These are phyloP conservation scores for Colletotrichum sp. DNA, from an alignment of 2,329 filamentous ascomycete genomes.

Conservation along the genomic window DNA sequence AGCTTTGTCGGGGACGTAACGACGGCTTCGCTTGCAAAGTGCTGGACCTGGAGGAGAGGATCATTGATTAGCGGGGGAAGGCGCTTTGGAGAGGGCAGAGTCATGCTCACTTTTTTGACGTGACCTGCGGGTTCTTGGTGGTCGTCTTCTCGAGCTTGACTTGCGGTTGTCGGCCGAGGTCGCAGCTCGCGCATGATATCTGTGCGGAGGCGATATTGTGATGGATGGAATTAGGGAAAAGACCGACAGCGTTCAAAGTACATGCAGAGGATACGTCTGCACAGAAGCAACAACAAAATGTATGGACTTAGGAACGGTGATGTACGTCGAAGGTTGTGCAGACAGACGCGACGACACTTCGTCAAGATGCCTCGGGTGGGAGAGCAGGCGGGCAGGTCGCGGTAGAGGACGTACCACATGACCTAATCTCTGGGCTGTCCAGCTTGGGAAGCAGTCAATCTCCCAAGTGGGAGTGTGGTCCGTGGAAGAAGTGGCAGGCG, in stretches of 20 bases:
- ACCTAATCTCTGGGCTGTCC: no score
- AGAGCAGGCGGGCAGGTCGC: neutral
- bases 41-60: neutral
- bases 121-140: rapidly evolving
- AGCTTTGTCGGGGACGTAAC: neutral
- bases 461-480: neutral
- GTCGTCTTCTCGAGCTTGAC: neutral
- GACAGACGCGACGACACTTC: neutral
- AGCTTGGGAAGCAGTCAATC: neutral
- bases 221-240: neutral
- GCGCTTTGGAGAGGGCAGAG: neutral
- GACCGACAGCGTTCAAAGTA: neutral
- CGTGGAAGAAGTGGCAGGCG: neutral
- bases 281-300: no score
- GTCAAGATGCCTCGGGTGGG: neutral
- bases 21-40: neutral
- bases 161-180: neutral
- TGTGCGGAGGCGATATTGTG: rapidly evolving
- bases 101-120: rapidly evolving
- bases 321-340: neutral
- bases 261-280: neutral
- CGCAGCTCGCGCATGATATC: neutral
- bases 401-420: neutral
- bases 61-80: neutral
- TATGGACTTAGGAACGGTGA: no score